A percentile compares a stretch with the other conserved stretches of the same genome.
These are phyloP conservation scores for Lachnellula arida DNA, from an alignment of 2,329 filamentous ascomycete species.

Conservation along the genomic window DNA sequence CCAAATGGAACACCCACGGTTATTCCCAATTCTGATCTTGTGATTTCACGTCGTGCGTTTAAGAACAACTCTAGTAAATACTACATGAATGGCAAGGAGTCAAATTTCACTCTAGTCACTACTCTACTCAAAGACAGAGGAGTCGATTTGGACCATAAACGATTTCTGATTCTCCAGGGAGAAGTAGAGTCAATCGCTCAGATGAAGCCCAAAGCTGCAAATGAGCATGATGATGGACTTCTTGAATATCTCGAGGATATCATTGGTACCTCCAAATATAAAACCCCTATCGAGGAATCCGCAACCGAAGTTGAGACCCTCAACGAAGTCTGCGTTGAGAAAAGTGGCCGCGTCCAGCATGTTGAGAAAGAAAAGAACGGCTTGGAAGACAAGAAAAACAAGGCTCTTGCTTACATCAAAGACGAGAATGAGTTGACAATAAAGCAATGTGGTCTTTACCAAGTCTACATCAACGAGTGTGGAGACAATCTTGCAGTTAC, in stretches of 20 bases:
- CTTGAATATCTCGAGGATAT: slow-evolving; percentile 98
- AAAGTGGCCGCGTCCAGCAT: slow-evolving; percentile 91
- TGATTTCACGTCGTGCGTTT: slow-evolving; percentile 90
- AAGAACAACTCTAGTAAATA: slow-evolving; percentile 98
- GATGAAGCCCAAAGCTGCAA: slow-evolving; percentile 95
- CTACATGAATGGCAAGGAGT: slow-evolving; percentile 86
- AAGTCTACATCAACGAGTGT: slow-evolving; percentile 85
- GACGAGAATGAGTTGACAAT: slow-evolving; percentile 89
- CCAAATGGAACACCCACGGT: slow-evolving; percentile 70
- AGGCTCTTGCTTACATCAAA: slow-evolving; percentile 79
- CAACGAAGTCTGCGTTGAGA: slow-evolving; percentile 93
- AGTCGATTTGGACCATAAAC: slow-evolving; percentile 95
- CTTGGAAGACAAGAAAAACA: slow-evolving; percentile 94
- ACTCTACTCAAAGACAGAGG: slow-evolving; percentile 81
- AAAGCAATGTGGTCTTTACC: slow-evolving; percentile 89
- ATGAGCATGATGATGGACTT: slow-evolving; percentile 93
- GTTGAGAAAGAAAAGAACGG: slow-evolving; percentile 95
- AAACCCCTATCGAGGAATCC: slow-evolving; percentile 91
- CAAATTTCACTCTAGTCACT: slow-evolving; percentile 89
- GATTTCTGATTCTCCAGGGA: slow-evolving; percentile 93
- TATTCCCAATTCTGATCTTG: slow-evolving; percentile 76
- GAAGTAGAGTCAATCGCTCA: slow-evolving; percentile 98
- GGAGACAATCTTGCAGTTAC: slow-evolving; percentile 84
- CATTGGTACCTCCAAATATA: slow-evolving; percentile 98
- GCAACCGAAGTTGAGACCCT: slow-evolving; percentile 84